Evolutionary conservation across 805 yeast genomes (phyloP), one percentile per base, ranked within the genome.

Genomic region (Starmerella stellata): DNA sequence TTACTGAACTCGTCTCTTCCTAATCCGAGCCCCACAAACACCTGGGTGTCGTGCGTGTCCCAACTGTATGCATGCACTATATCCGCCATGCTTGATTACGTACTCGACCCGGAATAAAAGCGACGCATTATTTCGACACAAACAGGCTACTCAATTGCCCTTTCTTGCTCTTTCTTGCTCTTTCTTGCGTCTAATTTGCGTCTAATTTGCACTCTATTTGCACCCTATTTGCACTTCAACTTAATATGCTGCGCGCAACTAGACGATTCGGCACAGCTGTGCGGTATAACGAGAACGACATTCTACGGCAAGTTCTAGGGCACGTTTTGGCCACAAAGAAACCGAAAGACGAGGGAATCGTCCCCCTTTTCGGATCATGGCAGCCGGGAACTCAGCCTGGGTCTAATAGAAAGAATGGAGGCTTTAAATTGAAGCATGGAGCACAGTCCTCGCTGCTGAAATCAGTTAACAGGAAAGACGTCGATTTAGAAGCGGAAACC

Each of bases 1-100:
- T 79, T 63, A 0, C 76, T 60, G 2, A 81, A 75, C 48, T 78
- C 87, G 53, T 83, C 94, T 2, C 92, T 75, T 21, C 79, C 66
- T 2, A 93, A 90, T 45, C 72, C 76, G 5, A 77, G 75, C 0
- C 79, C 74, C 11, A 79, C 56, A 49, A 71, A 75, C 36, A 65
- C 67, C 51, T 75, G 79, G 33, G 64, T 67, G 33, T 57, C 57
- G 5, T 66, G 72, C n/a, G 50, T 47, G 41, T 71, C 74, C 83
- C 83, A 75, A 33, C 65, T 65, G 37, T 56, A 52, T 7, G 78
- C 75, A 40, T 75, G 62, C n/a, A 64, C 32, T 5, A 29, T 29
- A 17, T 29, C 19, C 32, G 32, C 16, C 32, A 29, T 29, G 29
- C 14, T 25, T 11, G n/a, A n/a, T 25, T 13, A 25, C n/a, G n/a